Evolutionary conservation across 139 green algal species (phyloP), one percentile per base, ranked within the genome.

Genomic region (Coelastrella sp.): DNA sequence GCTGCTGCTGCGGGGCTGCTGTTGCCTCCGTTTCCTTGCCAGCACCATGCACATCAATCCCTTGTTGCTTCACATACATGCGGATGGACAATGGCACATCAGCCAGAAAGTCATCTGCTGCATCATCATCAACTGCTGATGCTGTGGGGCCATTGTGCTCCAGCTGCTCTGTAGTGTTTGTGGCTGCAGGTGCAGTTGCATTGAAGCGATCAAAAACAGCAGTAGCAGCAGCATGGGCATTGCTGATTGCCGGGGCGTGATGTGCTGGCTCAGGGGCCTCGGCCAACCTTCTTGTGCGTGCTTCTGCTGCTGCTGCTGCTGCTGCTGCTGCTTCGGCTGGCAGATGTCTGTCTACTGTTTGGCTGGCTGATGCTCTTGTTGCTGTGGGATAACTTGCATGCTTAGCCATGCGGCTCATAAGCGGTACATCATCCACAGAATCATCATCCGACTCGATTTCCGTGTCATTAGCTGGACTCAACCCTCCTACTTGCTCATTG

Each of bases 1-100:
- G 43, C 51, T 50, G 48, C 37, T 71, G 41, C 27, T n/a, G 15
- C 3, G 8, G 34, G 32, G 19, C 38, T 30, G 35, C 37, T n/a
- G 35, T 43, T 13, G 66, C 66, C 11, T 9, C 35, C 17, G 53
- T 17, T 13, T 30, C n/a, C 27, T 17, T 48, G 13, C 45, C 73
- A 53, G 69, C 69, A 35, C 43, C 72, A 3, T 2, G 4, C 41
- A 53, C 15, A 30, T 71, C 45, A n/a, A 68, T 37, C 32, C 35
- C 50, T 25, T 79, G 71, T 41, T 79, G 41, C 71, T 62, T 53
- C n/a, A 79, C 41, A n/a, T 37, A 68, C 51, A 51, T 27, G 32
- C 75, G 41, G 15, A 68, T 67, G 2, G 75, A 48, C 50, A 68
- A 59, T 3, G 75, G 75, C 32, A 68, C 51, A 37, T 68, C 53